A percentile compares a stretch with the other conserved stretches of the same genome.
Evolutionary conservation across 331 rosid species (phyloP).

Genomic region (Stylosanthes scabra): DNA sequence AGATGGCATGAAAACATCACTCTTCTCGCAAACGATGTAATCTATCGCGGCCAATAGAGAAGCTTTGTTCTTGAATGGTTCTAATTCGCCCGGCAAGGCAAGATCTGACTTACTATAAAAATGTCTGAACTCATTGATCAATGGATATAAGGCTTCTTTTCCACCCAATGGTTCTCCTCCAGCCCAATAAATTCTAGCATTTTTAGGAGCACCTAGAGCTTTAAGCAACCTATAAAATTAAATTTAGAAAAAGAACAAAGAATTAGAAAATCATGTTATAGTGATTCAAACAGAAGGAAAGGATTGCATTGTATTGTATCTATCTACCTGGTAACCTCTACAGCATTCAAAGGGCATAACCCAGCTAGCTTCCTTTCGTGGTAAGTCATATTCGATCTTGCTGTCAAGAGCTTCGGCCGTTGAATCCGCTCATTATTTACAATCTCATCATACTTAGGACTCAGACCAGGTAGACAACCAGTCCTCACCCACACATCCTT

Average conservation of each 20-base stretch:
- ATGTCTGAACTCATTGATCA: conserved; percentile 64
- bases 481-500: conserved; percentile 99
- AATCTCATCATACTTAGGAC: conserved; percentile 76
- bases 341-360: conserved; percentile 88
- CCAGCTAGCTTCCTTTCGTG: conserved; percentile 93
- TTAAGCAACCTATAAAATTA: conserved; percentile 78
- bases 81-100: conserved; percentile 78
- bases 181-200: conserved; percentile 89
- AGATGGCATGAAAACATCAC: conserved; percentile 97
- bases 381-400: conserved; percentile 85
- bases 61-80: conserved; percentile 77
- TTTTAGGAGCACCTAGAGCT: conserved; percentile 83
- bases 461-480: conserved; percentile 93
- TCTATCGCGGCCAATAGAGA: conserved; percentile 97
- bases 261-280: conserved; percentile 7
- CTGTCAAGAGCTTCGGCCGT: conserved; percentile 92
- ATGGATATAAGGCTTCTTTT: conserved; percentile 78
- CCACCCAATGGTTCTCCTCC: conserved; percentile 96
- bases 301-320: not conserved
- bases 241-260: not conserved
- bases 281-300: not conserved
- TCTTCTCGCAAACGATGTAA: conserved; percentile 79
- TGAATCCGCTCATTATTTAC: conserved; percentile 67
- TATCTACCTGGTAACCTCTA: conserved; percentile 82
- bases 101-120: conserved; percentile 90